Conservation (phyloP, 495 filamentous ascomycete genomes). For the Aspergillus funiculosus region DNA sequence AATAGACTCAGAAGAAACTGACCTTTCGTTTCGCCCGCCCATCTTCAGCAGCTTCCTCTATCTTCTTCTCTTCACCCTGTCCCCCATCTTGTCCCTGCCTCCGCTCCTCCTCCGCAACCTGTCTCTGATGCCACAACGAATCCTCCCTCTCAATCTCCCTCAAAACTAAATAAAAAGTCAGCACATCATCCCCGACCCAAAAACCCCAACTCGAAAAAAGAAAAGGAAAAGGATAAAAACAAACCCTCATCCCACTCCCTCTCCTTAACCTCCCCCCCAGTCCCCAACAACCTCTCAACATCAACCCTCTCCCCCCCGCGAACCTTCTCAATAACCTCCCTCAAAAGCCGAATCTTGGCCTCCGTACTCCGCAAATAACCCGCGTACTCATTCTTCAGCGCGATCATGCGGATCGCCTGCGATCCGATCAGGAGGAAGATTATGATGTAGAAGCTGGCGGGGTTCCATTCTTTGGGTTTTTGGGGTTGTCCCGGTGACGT, state of each 20-base stretch:
- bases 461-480: conserved; percentile 77
- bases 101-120: conserved; percentile 11
- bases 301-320: conserved; percentile 86
- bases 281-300: conserved; percentile 76
- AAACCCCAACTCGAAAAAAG: conserved; percentile 2
- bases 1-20: conserved; percentile 32
- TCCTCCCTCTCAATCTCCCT: conserved; percentile 78
- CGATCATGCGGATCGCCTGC: conserved; percentile 87
- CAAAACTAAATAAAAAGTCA: conserved; percentile 48
- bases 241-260: conserved; percentile 82
- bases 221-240: conserved; percentile 13
- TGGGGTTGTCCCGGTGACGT: neutral
- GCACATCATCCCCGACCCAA: neutral
- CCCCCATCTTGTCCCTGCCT: conserved; percentile 11
- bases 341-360: conserved; percentile 67
- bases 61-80: conserved; percentile 10
- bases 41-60: conserved; percentile 15
- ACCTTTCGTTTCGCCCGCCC: conserved; percentile 23
- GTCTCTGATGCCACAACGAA: conserved; percentile 49
- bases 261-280: conserved; percentile 69
- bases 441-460: conserved; percentile 85
- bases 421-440: conserved; percentile 89
- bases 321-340: conserved; percentile 76
- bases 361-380: conserved; percentile 69
- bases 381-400: conserved; percentile 66